Evolutionary conservation across 179 eudicot genomes (phyloP).

Genomic region (Heliamphora pulchella): DNA sequence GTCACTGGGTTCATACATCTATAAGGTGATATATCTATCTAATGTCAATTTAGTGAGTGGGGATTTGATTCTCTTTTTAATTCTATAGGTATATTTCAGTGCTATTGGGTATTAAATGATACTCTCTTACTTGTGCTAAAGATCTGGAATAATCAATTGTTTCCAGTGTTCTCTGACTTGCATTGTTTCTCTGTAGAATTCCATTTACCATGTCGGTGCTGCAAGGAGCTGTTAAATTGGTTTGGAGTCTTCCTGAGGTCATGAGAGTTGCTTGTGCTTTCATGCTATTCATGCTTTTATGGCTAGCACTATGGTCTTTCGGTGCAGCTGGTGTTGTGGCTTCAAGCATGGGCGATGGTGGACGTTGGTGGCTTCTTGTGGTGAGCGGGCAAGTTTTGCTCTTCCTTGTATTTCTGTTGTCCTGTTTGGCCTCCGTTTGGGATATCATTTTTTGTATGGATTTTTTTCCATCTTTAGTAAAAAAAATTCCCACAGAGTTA

Average conservation of each 20-base stretch:
- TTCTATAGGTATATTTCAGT: neutral
- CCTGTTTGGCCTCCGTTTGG: neutral
- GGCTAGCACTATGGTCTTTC: slow-evolving; percentile 94
- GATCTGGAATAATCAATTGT: neutral
- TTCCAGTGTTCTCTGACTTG: neutral
- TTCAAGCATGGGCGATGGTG: slow-evolving; percentile 72
- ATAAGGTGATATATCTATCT: neutral
- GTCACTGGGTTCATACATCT: neutral
- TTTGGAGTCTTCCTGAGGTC: slow-evolving; percentile 83
- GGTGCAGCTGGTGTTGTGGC: slow-evolving; percentile 98
- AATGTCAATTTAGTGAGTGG: neutral
- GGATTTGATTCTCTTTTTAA: neutral
- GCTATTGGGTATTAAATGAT: neutral
- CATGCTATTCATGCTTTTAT: slow-evolving; percentile 70
- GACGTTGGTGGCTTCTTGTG: slow-evolving; percentile 99
- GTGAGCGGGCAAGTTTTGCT: slow-evolving; percentile 96
- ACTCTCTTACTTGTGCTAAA: neutral
- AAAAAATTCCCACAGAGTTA: too few relatives aligned
- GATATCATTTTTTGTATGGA: too few relatives aligned
- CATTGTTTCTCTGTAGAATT: slow-evolving; percentile 37
- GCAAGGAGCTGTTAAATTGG: slow-evolving; percentile 89
- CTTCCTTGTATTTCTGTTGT: slow-evolving; percentile 20
- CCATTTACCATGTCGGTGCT: slow-evolving; percentile 95
- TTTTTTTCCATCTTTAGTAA: too few relatives aligned
- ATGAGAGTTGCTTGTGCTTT: slow-evolving; percentile 66